Conservation (phyloP, 1,139 yeast genomes). For the Yueomyces sp. region DNA sequence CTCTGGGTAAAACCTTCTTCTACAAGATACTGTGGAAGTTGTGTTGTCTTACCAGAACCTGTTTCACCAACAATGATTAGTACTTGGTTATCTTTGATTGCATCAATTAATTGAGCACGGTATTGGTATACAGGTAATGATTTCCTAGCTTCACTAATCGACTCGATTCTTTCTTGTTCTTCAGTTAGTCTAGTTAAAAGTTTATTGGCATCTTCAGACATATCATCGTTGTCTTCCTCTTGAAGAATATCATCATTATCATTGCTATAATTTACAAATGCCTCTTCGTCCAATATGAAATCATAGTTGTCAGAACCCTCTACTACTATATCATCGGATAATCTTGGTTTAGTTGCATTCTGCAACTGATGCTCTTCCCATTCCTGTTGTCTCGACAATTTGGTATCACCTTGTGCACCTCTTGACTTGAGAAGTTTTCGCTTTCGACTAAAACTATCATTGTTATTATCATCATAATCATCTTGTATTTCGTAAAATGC, state of each 20-base stretch:
- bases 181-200: conserved; percentile 27
- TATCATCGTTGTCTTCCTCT: conserved; percentile 11
- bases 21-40: conserved; percentile 73
- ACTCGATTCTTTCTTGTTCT: conserved; percentile 31
- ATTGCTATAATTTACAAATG: conserved; percentile 52
- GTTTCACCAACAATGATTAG: conserved; percentile 91
- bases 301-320: conserved; percentile 50
- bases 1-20: conserved; percentile 63
- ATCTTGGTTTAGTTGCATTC: conserved; percentile 20
- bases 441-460: neutral
- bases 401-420: neutral
- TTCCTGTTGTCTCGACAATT: conserved; percentile 7
- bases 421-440: conserved; percentile 5
- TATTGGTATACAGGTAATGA: conserved; percentile 53
- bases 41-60: conserved; percentile 96
- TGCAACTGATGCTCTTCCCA: conserved; percentile 23
- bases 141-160: conserved; percentile 28
- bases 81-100: conserved; percentile 55
- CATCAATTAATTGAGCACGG: conserved; percentile 43
- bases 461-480: conserved; percentile 33
- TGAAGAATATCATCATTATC: conserved; percentile 31
- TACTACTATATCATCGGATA: conserved; percentile 33
- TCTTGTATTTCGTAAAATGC: conserved; percentile 26
- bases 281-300: conserved; percentile 73
- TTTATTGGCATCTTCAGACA: conserved; percentile 9